A percentile compares a stretch with the other conserved stretches of the same genome.
These are phyloP conservation scores for Vigna angularis DNA, from an alignment of 306 rosid genomes.

Conservation along the genomic window DNA sequence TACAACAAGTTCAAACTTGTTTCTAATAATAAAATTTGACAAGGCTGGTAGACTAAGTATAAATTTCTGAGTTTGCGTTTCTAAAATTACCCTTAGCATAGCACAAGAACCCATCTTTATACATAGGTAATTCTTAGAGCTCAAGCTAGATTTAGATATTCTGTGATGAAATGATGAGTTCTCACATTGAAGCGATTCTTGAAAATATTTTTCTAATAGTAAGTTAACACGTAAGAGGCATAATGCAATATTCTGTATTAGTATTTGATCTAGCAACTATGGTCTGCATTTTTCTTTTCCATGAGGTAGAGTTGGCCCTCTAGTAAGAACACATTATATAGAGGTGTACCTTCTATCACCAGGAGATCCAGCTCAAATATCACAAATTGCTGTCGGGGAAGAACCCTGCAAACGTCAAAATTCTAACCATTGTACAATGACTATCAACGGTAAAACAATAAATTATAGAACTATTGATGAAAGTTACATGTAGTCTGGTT, in stretches of 20 bases:
- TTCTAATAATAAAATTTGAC: slow-evolving; percentile 8
- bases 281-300: too few species aligned
- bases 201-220: neutral
- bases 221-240: neutral
- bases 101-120: slow-evolving; percentile 1
- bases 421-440: too few species aligned
- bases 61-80: slow-evolving; percentile 15
- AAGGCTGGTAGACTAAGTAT: neutral
- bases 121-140: neutral
- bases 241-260: neutral
- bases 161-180: neutral
- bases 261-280: neutral
- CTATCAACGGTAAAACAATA: too few species aligned
- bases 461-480: too few species aligned
- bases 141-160: neutral
- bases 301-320: too few species aligned
- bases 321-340: too few species aligned
- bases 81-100: neutral
- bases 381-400: too few species aligned
- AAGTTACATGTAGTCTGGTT: too few species aligned
- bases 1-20: neutral
- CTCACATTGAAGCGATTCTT: neutral
- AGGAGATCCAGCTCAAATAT: too few species aligned
- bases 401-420: too few species aligned
- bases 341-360: too few species aligned